Base-by-base conservation (phyloP, 306 rosid genomes). In the Citrullus amarus region DNA sequence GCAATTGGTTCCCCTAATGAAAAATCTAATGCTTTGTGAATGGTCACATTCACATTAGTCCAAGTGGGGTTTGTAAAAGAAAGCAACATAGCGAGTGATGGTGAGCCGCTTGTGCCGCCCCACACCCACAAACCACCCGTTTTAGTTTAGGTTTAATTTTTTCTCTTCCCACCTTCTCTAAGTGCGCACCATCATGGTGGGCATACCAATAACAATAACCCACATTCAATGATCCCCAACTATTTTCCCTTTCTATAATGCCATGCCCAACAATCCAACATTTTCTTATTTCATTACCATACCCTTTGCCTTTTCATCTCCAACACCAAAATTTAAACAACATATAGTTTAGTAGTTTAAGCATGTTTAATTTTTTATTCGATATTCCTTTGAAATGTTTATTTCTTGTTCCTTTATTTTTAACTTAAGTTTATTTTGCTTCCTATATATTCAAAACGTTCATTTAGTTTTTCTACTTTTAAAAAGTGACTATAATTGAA, bases 131-230 rank as follows among this genome's bases (percentile, higher is more conserved):
- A 66, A 17, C 72, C 72, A 66, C 14, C 72, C 28, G 25, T 66
- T 66, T 38, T 4, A 36, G 28, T 18, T 16, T 32, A 6, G 13
- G 66, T 28, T 60, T 59, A 12, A 9, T 28, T 30, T 43, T 43
- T 8, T 13, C 16, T 48, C 5, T n/a, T 65, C 48, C 48, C 22
- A 36, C 71, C 72, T 36, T 38, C 14, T 0, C 15, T 66, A 18
- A 38, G 72, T 66, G 72, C 28, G 50, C 50, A 66, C 28, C 72
- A 66, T 66, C 72, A 66, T 66, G 72, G 72, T 66, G 72, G 72
- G 72, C 72, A 22, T 46, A 38, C 72, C 15, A 66, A 55, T 51
- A 34, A 62, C 36, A 25, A 25, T 32, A 32, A 6, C 50, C 72
- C 72, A 38, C 50, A 66, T 66, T 66, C 20, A 66, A 66, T 66